Percentiles rank a stretch among this genome's conserved stretches.
phyloP scores from a whole-genome alignment of 176 grass and related monocot species.

The Musa troglodytarum region DNA sequence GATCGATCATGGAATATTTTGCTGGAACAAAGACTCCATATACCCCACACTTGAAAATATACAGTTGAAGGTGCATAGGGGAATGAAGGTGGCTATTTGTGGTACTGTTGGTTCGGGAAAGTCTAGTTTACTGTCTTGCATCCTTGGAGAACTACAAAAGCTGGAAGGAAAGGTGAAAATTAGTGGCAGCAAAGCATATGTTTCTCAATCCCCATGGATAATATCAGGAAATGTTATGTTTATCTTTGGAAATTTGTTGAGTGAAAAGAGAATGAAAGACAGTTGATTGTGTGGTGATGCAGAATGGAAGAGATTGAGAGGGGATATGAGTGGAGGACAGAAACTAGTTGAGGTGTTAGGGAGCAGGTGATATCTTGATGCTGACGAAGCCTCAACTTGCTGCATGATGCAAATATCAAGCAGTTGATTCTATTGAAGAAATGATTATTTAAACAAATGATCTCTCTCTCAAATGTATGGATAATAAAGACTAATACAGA shows the following conservation, averaged over 20 bases:
- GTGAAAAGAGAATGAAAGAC: too few relatives aligned
- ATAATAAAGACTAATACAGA: too few relatives aligned
- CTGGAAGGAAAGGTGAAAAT: not conserved
- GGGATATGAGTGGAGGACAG: too few relatives aligned
- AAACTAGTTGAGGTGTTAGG: too few relatives aligned
- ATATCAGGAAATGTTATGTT: conserved; percentile 10
- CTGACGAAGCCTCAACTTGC: too few relatives aligned
- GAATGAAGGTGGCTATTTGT: conserved; percentile 22
- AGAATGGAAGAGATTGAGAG: too few relatives aligned
- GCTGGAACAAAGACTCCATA: conserved; percentile 7
- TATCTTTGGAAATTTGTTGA: conserved; percentile 18
- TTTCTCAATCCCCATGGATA: conserved; percentile 26
- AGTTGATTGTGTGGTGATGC: too few relatives aligned
- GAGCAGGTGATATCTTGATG: too few relatives aligned
- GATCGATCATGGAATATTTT: conserved; percentile 2
- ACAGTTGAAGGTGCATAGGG: conserved; percentile 10
- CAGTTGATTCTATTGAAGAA: too few relatives aligned
- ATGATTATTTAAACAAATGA: not conserved
- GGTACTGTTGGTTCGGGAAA: conserved; percentile 23
- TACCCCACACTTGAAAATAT: conserved; percentile 3
- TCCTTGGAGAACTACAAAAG: conserved; percentile 20
- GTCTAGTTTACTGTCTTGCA: conserved; percentile 13
- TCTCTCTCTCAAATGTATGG: not conserved
- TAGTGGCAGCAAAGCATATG: conserved; percentile 16
- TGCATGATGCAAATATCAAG: too few relatives aligned